These are phyloP conservation scores for Penicillium bovifimosum DNA, from an alignment of 495 filamentous ascomycete species.

Conservation along the genomic window DNA sequence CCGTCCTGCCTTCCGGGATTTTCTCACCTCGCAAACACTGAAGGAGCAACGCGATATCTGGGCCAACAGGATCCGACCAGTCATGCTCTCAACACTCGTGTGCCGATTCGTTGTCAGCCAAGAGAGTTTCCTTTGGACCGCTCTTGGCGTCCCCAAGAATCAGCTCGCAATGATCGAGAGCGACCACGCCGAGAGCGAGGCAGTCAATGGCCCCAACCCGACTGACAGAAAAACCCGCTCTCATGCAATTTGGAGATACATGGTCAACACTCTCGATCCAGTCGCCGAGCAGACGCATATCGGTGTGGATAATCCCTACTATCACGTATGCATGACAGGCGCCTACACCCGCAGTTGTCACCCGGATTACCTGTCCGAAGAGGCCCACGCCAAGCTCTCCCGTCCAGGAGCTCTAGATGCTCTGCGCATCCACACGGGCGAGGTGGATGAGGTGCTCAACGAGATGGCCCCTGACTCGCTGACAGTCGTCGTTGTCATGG, in stretches of 20 bases:
- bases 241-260: background rate
- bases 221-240: background rate
- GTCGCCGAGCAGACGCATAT: background rate
- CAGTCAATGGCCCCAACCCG: background rate
- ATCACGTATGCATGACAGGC: background rate
- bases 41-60: background rate
- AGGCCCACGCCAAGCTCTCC: background rate
- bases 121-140: background rate
- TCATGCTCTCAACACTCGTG: background rate
- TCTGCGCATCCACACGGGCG: background rate
- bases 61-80: background rate
- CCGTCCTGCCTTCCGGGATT: background rate
- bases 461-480: background rate
- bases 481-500: background rate
- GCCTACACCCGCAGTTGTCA: background rate
- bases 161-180: background rate
- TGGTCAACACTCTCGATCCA: background rate
- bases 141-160: background rate
- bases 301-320: background rate
- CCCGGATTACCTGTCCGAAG: background rate
- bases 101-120: background rate
- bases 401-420: background rate
- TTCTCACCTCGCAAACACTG: background rate
- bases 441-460: background rate
- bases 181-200: background rate